phyloP scores from a whole-genome alignment of 78 protist species.

The Polysphondylium violaceum region DNA sequence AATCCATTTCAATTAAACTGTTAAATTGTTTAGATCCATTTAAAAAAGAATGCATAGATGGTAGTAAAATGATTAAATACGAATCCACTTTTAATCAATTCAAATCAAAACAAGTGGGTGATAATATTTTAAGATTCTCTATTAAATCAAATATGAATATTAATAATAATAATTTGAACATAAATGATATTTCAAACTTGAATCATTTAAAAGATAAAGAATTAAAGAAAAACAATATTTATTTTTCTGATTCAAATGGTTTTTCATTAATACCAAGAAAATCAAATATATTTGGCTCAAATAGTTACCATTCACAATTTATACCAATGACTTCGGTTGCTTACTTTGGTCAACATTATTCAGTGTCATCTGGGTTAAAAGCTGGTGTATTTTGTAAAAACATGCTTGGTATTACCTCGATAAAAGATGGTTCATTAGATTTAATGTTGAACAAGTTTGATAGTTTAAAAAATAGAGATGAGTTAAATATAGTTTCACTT shows the following conservation, averaged over 20 bases:
- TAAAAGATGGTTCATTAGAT: background rate
- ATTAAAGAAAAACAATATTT: too few relatives aligned
- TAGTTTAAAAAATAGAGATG: background rate
- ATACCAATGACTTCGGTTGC: conserved; percentile 13
- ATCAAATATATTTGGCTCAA: too few relatives aligned
- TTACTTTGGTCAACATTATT: background rate
- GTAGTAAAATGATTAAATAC: background rate
- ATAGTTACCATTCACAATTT: background rate
- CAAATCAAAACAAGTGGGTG: background rate
- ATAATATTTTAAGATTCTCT: background rate
- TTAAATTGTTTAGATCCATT: background rate
- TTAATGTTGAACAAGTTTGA: background rate
- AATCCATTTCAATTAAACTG: background rate
- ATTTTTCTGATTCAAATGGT: conserved; percentile 12
- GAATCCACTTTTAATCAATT: background rate
- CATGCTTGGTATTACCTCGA: background rate
- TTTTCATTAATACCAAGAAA: background rate
- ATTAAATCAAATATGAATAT: too few relatives aligned
- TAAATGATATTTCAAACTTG: too few relatives aligned
- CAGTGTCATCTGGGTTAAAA: background rate
- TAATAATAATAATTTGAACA: too few relatives aligned
- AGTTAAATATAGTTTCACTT: too few relatives aligned
- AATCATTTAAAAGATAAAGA: too few relatives aligned
- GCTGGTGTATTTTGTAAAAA: background rate
- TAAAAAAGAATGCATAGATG: background rate